phyloP scores from a whole-genome alignment of 2,329 filamentous ascomycete species.

The Pseudogymnoascus destructans region DNA sequence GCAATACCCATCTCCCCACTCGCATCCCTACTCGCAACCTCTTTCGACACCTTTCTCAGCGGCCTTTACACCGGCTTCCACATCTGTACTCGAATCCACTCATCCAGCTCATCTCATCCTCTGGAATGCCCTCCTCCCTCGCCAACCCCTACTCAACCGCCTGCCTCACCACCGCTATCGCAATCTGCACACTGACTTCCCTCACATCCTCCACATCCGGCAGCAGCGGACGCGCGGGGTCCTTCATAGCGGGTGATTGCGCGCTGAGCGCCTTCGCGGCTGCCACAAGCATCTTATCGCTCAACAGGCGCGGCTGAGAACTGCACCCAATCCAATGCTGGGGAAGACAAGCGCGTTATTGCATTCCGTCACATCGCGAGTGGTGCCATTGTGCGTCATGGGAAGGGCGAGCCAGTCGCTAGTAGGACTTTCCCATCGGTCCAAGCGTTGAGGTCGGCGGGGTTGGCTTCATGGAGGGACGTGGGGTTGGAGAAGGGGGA shows the following conservation, averaged over 20 bases:
- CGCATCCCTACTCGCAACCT: constrained; percentile 42
- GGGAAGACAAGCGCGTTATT: constrained; percentile 83
- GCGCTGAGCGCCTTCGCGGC: constrained; percentile 61
- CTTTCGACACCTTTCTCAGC: constrained; percentile 41
- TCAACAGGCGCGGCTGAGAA: constrained; percentile 58
- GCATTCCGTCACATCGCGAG: constrained; percentile 57
- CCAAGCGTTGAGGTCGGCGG: constrained; percentile 64
- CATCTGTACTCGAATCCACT: constrained; percentile 68
- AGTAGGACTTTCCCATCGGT: constrained; percentile 65
- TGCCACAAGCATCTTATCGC: constrained; percentile 69
- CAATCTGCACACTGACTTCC: constrained; percentile 65
- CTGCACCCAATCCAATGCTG: constrained; percentile 67
- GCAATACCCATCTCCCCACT: constrained; percentile 43
- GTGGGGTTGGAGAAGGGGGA: constrained; percentile 85
- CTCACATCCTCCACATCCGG: constrained; percentile 65
- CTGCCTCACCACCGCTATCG: constrained; percentile 58
- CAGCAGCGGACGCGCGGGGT: constrained; percentile 52
- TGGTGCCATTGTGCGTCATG: constrained; percentile 43
- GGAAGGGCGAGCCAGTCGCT: constrained; percentile 74
- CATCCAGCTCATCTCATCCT: constrained; percentile 25
- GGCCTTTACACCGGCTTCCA: constrained; percentile 60
- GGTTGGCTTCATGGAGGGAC: constrained; percentile 66
- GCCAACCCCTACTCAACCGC: constrained; percentile 58
- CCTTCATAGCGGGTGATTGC: constrained; percentile 55
- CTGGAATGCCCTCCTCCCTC: constrained; percentile 51